A percentile compares a stretch with the other conserved stretches of the same genome.
These are phyloP conservation scores for Saccharomycopsis fibuligera DNA, from an alignment of 805 yeast species.

Conservation along the genomic window DNA sequence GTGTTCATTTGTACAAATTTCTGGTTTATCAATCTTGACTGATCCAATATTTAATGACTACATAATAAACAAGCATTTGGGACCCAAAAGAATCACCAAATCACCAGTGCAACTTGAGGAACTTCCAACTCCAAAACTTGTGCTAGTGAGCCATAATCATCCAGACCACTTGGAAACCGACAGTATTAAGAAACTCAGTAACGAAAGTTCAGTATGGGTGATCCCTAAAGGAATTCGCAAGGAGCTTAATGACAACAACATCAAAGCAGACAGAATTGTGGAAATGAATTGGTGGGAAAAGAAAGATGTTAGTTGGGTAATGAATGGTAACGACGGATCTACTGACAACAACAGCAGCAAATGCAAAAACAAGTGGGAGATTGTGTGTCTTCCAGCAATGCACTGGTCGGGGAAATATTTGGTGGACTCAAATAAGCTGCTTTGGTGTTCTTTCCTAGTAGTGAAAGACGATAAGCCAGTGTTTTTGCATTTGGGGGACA, in stretches of 20 bases:
- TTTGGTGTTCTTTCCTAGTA: constrained; percentile 87
- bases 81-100: constrained; percentile 82
- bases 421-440: constrained; percentile 69
- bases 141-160: constrained; percentile 86
- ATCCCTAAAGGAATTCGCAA: constrained; percentile 76
- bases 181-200: constrained; percentile 37
- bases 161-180: constrained; percentile 86
- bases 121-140: constrained; percentile 62
- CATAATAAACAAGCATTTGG: constrained; percentile 55
- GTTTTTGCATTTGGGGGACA: constrained; percentile 90
- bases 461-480: constrained; percentile 62
- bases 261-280: constrained; percentile 54
- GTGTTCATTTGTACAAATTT: constrained; percentile 66
- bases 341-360: too few relatives aligned
- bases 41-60: constrained; percentile 77
- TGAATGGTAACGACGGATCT: not conserved
- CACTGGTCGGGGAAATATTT: constrained; percentile 92
- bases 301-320: constrained; percentile 31
- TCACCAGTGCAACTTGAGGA: constrained; percentile 62
- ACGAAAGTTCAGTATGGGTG: constrained; percentile 59
- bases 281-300: constrained; percentile 95
- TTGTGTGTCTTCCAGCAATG: constrained; percentile 90
- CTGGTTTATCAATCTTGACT: constrained; percentile 69
- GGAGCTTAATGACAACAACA: constrained; percentile 40
- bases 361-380: constrained; percentile 50